Base-by-base conservation (phyloP, 2,329 filamentous ascomycete genomes). In the Trichoderma pleuroti region DNA sequence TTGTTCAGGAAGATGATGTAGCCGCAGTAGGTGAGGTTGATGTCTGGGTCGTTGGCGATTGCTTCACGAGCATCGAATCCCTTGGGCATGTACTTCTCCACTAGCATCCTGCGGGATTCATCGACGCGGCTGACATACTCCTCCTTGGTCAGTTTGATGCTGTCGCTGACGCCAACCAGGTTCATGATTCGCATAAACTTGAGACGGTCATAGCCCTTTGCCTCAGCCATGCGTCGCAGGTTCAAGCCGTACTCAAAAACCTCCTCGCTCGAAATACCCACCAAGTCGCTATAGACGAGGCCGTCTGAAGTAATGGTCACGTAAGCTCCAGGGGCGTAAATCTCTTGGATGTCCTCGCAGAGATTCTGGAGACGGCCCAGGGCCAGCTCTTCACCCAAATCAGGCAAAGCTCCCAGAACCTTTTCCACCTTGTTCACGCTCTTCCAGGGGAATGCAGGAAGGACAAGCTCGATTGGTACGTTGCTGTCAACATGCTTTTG, bases 141-240 rank as follows among this genome's bases (percentile, higher is more conserved):
- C 10, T 49, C 60, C 11, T 63, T 49, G 5, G 60, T 63, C 26
- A 63, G 3, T 4, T 46, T 3, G 4, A 39, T 39, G 39, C 60
- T 63, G 21, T 63, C 60, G 9, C 36, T 63, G 2, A 63, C 18
- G 5, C 60, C 60, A 6, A 63, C 16, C 18, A 63, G 26, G 24
- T 63, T 63, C 60, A 63, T 63, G 16, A 63, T 63, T 18, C 60
- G 60, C 24, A 63, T 63, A 39, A 63, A 63, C 60, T 63, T 63
- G 18, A 63, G 60, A 24, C 60, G 36, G 11, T 63, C 60, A 49
- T 63, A 63, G 5, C 60, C 60, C 4, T 63, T 63, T 9, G 42
- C 36, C n/a, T 30, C 60, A 32, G 60, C 60, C 60, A 49, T 63
- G 8, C 60, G 60, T 30, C 60, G 39, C 18, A 63, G 10, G 4